phyloP scores from a whole-genome alignment of 257 asterid genomes.

The Solanum dulcamara region DNA sequence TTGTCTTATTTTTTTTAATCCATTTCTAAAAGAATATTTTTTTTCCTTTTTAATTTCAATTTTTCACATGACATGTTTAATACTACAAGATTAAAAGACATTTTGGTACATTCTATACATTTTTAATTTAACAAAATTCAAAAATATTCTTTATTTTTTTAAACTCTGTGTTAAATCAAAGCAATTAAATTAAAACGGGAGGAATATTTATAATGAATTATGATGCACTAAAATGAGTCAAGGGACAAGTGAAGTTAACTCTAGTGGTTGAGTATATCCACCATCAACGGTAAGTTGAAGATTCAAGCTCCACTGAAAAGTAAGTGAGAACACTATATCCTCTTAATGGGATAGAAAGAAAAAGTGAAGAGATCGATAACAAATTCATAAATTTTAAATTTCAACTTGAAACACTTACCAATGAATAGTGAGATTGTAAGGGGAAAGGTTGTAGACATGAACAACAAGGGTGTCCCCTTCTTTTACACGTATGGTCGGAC shows the following conservation, averaged over 20 bases:
- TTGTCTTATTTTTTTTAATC: neutral
- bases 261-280: neutral
- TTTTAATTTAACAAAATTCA: neutral
- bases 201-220: neutral
- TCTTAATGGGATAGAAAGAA: neutral
- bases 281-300: neutral
- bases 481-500: conserved; percentile 1
- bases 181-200: neutral
- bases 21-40: neutral
- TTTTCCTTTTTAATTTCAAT: neutral
- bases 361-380: neutral
- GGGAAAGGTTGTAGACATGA: conserved; percentile 6
- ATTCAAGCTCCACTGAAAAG: neutral
- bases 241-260: neutral
- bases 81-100: too few species aligned
- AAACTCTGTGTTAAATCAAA: neutral
- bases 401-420: neutral
- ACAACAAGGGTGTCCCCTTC: conserved; percentile 9
- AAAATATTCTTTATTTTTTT: neutral
- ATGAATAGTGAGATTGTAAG: conserved; percentile 8
- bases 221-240: too few species aligned
- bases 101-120: neutral
- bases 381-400: neutral
- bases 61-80: neutral
- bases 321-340: neutral